Base-by-base conservation (phyloP, 768 basidiomycete genomes). In the Cystoderma amianthinum region DNA sequence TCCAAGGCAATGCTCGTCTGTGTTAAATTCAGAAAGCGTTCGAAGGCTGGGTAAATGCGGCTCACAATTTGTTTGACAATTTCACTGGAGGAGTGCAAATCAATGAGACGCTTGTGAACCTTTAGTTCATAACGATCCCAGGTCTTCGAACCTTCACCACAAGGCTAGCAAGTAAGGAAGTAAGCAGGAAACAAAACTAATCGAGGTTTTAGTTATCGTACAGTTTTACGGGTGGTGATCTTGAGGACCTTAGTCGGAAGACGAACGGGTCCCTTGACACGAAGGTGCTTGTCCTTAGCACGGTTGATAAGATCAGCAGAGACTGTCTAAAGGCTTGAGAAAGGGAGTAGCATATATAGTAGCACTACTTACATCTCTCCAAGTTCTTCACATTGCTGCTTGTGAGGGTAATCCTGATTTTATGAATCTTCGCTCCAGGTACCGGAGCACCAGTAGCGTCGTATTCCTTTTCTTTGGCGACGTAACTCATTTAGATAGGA, bases 91-190 rank as follows among this genome's bases (percentile, higher is more conserved):
- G 96, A 94, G 76, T 95, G 91, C 54, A 99, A 74, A 75, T 99
- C 96, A 59, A 99, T 98, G 64, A 99, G 78, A 58, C 96, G 89
- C 75, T 99, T 99, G 85, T 99, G 95, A 48, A 99, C 76, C 76
- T 94, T 94, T 71, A 99, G 84, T 71, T 99, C 95, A 71, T 93
- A 98, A 57, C 90, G 83, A 71, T 99, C 96, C 96, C 96, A 99
- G 61, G 96, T 99, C 84, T 99, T 99, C 55, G 96, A 97, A 76
- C 96, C 96, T 71, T 98, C 96, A 90, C 96, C 96, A 61, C 96
- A 98, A 68, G 96, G 89, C 90, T 96, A 55, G 6, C 45, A 25
- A 37, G 32, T 25, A 6, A 25, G 9, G 24, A 43, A 17, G 44
- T 32, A 16, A 36, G 45, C 13, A 33, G 35, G 44, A 28, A 38